Evolutionary conservation across 148 eudicot species (phyloP).

Genomic region (Camellia japonica): DNA sequence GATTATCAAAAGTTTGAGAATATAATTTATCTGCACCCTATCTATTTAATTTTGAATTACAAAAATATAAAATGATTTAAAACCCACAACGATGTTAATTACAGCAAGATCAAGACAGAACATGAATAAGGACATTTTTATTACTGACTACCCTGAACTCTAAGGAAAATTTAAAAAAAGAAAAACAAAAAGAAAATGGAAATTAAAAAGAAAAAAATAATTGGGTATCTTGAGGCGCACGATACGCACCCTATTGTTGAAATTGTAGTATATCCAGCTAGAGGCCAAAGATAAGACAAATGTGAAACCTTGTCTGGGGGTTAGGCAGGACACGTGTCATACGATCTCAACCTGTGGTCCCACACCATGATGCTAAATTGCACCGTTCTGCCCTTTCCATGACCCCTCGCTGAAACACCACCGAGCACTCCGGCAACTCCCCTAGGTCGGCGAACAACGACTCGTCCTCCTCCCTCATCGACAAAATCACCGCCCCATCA

Average conservation of each 20-base stretch:
- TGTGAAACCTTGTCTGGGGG: constrained; percentile 2
- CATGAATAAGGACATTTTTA: too few relatives aligned
- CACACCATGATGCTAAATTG: constrained; percentile 40
- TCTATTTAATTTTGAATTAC: too few relatives aligned
- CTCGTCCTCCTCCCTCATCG: constrained; percentile 72
- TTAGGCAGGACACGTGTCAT: constrained; percentile 2
- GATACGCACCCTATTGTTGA: constrained; percentile 31
- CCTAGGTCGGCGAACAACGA: constrained; percentile 81
- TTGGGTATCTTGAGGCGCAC: constrained; percentile 47
- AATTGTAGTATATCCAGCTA: constrained; percentile 12
- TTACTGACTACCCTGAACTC: too few relatives aligned
- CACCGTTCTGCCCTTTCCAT: constrained; percentile 33
- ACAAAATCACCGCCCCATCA: constrained; percentile 12
- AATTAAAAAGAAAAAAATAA: constrained; percentile 2
- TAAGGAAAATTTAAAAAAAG: too few relatives aligned
- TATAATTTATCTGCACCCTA: too few relatives aligned
- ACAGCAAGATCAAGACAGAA: too few relatives aligned
- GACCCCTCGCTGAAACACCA: constrained; percentile 53
- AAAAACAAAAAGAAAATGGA: too few relatives aligned
- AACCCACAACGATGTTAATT: too few relatives aligned
- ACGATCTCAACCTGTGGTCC: constrained; percentile 42
- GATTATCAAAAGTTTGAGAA: too few relatives aligned
- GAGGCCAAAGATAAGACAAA: constrained; percentile 17
- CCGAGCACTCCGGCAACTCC: constrained; percentile 85
- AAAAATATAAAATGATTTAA: too few relatives aligned